phyloP scores from a whole-genome alignment of 208 protist species.

The Balamuthia mandrillaris region DNA sequence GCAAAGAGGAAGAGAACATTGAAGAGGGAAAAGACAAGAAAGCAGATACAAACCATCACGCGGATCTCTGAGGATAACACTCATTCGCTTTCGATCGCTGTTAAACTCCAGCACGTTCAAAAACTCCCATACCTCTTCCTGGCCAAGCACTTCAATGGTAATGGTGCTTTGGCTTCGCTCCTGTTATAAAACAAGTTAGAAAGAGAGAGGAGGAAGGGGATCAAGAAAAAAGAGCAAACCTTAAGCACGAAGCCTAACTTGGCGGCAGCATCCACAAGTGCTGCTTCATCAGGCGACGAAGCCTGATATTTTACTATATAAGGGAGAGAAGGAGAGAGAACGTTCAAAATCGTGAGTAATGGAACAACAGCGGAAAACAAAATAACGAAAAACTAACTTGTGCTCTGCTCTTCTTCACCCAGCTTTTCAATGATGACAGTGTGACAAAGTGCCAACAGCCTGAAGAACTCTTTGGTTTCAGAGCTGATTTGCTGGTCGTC shows the following conservation, averaged over 20 bases:
- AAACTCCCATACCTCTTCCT: slow-evolving; percentile 47
- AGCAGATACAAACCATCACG: not conserved
- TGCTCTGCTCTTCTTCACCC: not conserved
- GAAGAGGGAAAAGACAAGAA: not conserved
- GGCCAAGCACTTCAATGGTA: slow-evolving; percentile 15
- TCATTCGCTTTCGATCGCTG: slow-evolving; percentile 69
- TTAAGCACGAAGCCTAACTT: slow-evolving; percentile 60
- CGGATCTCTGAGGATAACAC: slow-evolving; percentile 47
- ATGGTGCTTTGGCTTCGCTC: not conserved
- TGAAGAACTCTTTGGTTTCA: not conserved
- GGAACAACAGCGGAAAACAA: no score
- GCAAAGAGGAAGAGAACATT: not conserved
- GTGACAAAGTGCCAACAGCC: not conserved
- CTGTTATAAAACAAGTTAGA: not conserved
- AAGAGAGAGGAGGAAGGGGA: not conserved
- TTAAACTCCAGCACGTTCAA: slow-evolving; percentile 72
- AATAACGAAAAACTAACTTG: no score
- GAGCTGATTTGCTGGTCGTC: not conserved
- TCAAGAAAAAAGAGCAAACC: not conserved
- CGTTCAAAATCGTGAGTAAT: no score
- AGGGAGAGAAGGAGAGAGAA: not conserved
- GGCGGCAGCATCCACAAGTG: slow-evolving; percentile 64
- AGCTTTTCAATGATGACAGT: not conserved
- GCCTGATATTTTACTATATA: slow-evolving; percentile 55
- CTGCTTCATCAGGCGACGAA: slow-evolving; percentile 69